Evolutionary conservation across 2,329 filamentous ascomycete genomes (phyloP), one percentile per base, ranked within the genome.

Genomic region (Sporothrix protearum): DNA sequence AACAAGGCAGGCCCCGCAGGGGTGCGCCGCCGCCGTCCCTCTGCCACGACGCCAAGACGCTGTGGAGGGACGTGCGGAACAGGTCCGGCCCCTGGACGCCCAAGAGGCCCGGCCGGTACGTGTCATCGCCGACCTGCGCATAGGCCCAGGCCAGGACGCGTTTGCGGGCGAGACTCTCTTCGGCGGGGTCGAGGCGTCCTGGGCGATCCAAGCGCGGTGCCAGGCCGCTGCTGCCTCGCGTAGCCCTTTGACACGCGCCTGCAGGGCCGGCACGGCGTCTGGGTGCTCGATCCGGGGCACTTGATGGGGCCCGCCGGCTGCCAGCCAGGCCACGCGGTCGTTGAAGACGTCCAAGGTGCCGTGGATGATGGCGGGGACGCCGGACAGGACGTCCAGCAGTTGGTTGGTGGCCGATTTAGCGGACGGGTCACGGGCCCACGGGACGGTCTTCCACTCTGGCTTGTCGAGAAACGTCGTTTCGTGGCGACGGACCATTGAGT

Each of bases 401-500:
- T 63, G 71, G 71, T 73, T 74, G 10, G 73, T 73, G 7, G 71
- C 42, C 14, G 73, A 76, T 59, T 77, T 78, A 2, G 69, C 66
- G 7, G 63, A 36, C 2, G 73, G 75, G 5, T 61, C 30, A 10
- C 67, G 73, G 8, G 74, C 72, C 76, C 76, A 78, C 0, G 77
- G 76, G 3, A 75, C 70, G 2, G 73, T 75, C 69, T 75, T 76
- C 77, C 76, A 78, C 55, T 71, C 73, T 6, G 68, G 63, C 14
- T 71, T 59, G 12, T 74, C 75, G 6, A 78, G 49, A 45, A 78
- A 77, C 0, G 75, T 76, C 2, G 68, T 30, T 25, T 30, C 22
- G 51, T 73, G 69, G 6, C 76, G 76, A 9, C 76, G 74, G 5
- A 77, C 75, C 4, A 77, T 71, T 9, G 76, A 75, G 30, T 78